Evolutionary conservation across 768 basidiomycete genomes (phyloP).

Genomic region (Phlegmacium glaucopus): DNA sequence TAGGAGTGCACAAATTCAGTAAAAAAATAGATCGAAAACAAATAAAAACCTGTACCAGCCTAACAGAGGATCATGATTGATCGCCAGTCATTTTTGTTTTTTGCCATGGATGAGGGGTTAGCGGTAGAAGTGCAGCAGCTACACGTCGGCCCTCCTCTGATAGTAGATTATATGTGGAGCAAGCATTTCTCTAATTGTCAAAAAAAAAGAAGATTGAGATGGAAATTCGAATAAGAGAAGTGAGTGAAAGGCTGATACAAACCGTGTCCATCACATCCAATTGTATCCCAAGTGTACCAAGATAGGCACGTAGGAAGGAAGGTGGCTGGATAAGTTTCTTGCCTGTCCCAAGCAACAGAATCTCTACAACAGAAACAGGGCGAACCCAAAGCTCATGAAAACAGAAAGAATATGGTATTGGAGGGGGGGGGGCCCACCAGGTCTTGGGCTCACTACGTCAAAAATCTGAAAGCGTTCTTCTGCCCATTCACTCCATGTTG

Average conservation of each 20-base stretch:
- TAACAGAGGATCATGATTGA: background rate
- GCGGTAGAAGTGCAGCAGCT: constrained; percentile 84
- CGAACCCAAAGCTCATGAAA: background rate
- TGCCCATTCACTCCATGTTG: constrained; percentile 66
- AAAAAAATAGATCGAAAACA: no score
- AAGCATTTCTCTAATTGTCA: constrained; percentile 83
- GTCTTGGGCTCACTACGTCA: constrained; percentile 77
- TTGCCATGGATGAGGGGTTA: constrained; percentile 52
- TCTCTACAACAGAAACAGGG: constrained; percentile 49
- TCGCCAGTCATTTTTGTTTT: constrained; percentile 22
- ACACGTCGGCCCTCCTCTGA: constrained; percentile 92
- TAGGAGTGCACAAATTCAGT: no score
- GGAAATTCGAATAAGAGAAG: background rate
- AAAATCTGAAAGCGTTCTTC: constrained; percentile 77
- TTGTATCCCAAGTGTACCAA: constrained; percentile 79
- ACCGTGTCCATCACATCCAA: constrained; percentile 90
- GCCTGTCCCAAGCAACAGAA: constrained; percentile 88
- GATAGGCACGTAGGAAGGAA: constrained; percentile 55
- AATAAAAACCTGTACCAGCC: background rate
- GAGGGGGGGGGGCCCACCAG: constrained; percentile 54
- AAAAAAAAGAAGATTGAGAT: background rate
- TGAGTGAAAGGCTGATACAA: constrained; percentile 19
- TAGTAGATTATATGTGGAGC: constrained; percentile 92
- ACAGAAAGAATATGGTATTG: background rate
- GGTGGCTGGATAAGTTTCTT: constrained; percentile 68